These are phyloP conservation scores for Aspergillus leporis DNA, from an alignment of 495 filamentous ascomycete genomes.

Conservation along the genomic window DNA sequence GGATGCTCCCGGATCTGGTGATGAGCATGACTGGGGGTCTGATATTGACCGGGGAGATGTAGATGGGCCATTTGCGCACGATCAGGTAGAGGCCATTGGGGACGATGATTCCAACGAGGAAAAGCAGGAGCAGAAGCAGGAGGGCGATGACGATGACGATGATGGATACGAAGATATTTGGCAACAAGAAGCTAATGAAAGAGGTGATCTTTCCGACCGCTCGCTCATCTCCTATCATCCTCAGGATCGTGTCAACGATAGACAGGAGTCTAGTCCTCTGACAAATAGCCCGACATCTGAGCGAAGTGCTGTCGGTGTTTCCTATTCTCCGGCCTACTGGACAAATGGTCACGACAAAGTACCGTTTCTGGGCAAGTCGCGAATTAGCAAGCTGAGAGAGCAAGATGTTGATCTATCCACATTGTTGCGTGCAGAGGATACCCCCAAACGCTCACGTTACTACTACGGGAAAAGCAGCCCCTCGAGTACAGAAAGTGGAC, in stretches of 20 bases:
- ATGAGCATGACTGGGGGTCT: constrained; percentile 10
- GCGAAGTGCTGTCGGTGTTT: constrained; percentile 16
- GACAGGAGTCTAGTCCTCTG: constrained; percentile 17
- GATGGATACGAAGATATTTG: constrained; percentile 46
- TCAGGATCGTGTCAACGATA: constrained; percentile 13
- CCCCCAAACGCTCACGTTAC: constrained; percentile 44
- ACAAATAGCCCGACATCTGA: constrained; percentile 16
- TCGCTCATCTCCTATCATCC: constrained; percentile 14
- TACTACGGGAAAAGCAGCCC: constrained; percentile 44
- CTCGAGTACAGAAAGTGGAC: constrained; percentile 22
- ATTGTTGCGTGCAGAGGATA: constrained; percentile 36
- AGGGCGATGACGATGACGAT: constrained; percentile 30
- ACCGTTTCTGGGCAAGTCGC: constrained; percentile 34
- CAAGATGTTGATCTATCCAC: constrained; percentile 41
- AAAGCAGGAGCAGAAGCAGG: constrained; percentile 4
- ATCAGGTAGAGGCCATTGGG: background rate
- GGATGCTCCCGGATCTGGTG: constrained; percentile 9
- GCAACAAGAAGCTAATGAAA: constrained; percentile 46
- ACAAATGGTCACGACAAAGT: constrained; percentile 29
- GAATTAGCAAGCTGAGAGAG: constrained; percentile 39
- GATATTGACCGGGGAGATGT: constrained; percentile 12
- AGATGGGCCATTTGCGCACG: background rate
- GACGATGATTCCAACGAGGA: background rate
- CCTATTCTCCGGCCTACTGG: constrained; percentile 36
- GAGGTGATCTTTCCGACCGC: constrained; percentile 30